phyloP scores from a whole-genome alignment of 306 rosid genomes.

The Cicer bijugum region DNA sequence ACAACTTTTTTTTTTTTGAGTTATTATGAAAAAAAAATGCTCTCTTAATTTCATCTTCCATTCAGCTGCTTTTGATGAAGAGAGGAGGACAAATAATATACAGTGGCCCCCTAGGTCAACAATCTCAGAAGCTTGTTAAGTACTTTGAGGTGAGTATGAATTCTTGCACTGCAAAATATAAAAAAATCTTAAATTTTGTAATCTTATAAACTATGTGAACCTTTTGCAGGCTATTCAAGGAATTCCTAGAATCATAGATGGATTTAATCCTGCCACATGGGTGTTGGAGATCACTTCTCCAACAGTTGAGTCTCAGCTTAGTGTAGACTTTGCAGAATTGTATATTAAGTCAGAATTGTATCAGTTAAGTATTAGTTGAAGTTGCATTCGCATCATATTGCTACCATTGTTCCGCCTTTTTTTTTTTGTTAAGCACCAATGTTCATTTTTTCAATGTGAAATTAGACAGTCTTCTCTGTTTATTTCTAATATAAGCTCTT shows the following conservation, averaged over 20 bases:
- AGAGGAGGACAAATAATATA: slow-evolving; percentile 64
- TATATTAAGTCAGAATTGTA: slow-evolving; percentile 54
- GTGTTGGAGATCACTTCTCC: slow-evolving; percentile 57
- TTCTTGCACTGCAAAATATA: slow-evolving; percentile 3
- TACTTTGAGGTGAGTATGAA: slow-evolving; percentile 58
- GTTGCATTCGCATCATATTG: not conserved
- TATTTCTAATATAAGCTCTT: slow-evolving; percentile 34
- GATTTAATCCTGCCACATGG: slow-evolving; percentile 61
- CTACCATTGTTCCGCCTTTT: not conserved
- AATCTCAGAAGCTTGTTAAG: slow-evolving; percentile 54
- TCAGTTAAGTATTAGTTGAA: slow-evolving; percentile 49
- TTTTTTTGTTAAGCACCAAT: not conserved
- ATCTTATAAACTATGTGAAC: slow-evolving; percentile 30
- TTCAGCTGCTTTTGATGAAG: slow-evolving; percentile 62
- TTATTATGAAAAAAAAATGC: not conserved
- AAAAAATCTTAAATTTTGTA: slow-evolving; percentile 25
- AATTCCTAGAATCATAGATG: slow-evolving; percentile 54
- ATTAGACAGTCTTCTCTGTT: slow-evolving; percentile 25
- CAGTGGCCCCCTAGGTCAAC: slow-evolving; percentile 59
- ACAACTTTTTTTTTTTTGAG: not conserved
- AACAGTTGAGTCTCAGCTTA: slow-evolving; percentile 49
- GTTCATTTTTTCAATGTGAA: slow-evolving; percentile 6
- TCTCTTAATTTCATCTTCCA: slow-evolving; percentile 23
- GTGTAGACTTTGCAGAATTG: slow-evolving; percentile 55
- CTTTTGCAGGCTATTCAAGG: slow-evolving; percentile 55